Percentiles rank a stretch among this genome's conserved stretches.
Conservation (phyloP, 2,329 filamentous ascomycete species). For the Colletotrichum horii region DNA sequence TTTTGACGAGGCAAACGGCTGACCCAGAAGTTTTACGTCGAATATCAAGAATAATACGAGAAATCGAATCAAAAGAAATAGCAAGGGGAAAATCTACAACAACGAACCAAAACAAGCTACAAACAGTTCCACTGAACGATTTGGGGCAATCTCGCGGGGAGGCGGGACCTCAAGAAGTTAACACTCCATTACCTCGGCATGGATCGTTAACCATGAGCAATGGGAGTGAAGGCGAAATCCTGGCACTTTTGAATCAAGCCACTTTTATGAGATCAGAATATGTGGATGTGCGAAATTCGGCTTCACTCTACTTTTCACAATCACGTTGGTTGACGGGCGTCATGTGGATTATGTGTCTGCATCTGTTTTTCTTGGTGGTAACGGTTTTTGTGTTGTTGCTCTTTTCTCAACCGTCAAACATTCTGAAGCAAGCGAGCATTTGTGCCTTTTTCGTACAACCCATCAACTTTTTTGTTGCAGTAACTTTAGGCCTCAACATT, state of each 20-base stretch:
- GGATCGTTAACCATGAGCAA: neutral
- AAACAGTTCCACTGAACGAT: neutral
- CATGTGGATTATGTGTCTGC: neutral
- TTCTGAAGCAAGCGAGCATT: neutral
- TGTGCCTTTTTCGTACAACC: neutral
- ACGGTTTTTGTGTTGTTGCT: neutral
- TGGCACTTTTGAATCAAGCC: neutral
- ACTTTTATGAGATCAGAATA: neutral
- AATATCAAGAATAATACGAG: neutral
- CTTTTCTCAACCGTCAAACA: rapidly evolving
- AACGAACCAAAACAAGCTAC: neutral
- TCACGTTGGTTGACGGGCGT: neutral
- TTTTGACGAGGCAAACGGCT: neutral
- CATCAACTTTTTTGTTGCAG: neutral
- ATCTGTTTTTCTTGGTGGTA: neutral
- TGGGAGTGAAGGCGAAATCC: neutral
- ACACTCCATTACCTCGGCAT: neutral
- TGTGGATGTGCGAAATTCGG: neutral
- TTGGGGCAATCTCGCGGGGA: rapidly evolving
- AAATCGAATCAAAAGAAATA: neutral
- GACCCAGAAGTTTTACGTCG: neutral
- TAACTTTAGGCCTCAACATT: neutral
- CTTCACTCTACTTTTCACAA: neutral
- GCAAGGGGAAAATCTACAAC: neutral
- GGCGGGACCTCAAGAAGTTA: rapidly evolving